A percentile compares a stretch with the other conserved stretches of the same genome.
These are phyloP conservation scores for Aspergillus indologenus DNA, from an alignment of 495 filamentous ascomycete species.

Conservation along the genomic window DNA sequence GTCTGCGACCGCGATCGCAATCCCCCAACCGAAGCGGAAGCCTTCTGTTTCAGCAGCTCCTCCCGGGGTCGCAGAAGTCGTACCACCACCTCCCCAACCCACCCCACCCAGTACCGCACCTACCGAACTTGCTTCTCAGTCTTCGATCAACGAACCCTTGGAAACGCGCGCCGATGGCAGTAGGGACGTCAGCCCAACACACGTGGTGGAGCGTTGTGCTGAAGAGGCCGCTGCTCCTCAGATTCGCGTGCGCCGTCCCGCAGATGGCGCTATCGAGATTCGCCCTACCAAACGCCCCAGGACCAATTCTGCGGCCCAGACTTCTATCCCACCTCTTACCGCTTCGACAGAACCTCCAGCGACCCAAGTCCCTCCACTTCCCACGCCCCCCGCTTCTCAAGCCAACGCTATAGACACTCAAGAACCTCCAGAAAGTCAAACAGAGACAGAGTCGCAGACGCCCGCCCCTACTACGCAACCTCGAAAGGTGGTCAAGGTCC, in stretches of 20 bases:
- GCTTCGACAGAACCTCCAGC: background rate
- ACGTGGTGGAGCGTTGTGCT: background rate
- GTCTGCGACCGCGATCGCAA: constrained; percentile 26
- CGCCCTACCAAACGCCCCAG: constrained; percentile 26
- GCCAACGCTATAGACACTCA: constrained; percentile 21
- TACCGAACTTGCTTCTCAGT: background rate
- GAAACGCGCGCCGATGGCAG: background rate
- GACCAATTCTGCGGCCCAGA: constrained; percentile 8
- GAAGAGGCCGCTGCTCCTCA: background rate
- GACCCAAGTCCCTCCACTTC: constrained; percentile 8
- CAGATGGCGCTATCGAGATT: constrained; percentile 16
- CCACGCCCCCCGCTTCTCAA: constrained; percentile 24
- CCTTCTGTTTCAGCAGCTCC: constrained; percentile 19
- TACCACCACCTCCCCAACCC: constrained; percentile 16
- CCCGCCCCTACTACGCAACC: background rate
- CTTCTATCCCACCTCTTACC: background rate
- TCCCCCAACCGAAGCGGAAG: constrained; percentile 32
- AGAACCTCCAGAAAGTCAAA: constrained; percentile 18
- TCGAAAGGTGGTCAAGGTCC: constrained; percentile 22
- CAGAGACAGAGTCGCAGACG: constrained; percentile 17
- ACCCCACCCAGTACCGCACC: constrained; percentile 7
- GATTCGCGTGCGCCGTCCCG: background rate
- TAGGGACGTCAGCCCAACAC: background rate
- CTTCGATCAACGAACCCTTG: constrained; percentile 7
- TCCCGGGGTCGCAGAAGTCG: constrained; percentile 12